Percentiles rank a stretch among this genome's conserved stretches.
These are phyloP conservation scores for Brasilioporus rufonigricans DNA, from an alignment of 768 basidiomycete species.

Conservation along the genomic window DNA sequence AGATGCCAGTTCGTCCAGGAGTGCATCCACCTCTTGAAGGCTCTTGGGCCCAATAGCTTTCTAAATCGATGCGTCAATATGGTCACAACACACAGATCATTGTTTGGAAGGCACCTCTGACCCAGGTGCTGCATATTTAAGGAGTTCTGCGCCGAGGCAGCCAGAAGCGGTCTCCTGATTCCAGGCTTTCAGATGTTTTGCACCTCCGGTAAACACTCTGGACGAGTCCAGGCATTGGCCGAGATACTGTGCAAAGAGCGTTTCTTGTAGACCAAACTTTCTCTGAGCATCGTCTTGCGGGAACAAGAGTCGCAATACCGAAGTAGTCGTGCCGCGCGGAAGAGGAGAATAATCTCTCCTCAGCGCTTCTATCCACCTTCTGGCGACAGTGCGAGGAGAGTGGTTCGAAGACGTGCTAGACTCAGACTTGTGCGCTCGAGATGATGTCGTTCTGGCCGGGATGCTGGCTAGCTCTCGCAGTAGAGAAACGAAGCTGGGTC, in stretches of 20 bases:
- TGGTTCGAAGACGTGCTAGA: slow-evolving; percentile 8
- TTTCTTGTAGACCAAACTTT: slow-evolving; percentile 73
- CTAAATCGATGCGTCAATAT: slow-evolving; percentile 16
- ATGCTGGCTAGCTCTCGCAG: slow-evolving; percentile 43
- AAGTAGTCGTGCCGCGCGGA: slow-evolving; percentile 51
- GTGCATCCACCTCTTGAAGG: slow-evolving; percentile 51
- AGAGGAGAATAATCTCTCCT: slow-evolving; percentile 45
- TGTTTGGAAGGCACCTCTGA: slow-evolving; percentile 27
- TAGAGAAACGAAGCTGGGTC: slow-evolving; percentile 47
- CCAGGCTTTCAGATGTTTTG: slow-evolving; percentile 37
- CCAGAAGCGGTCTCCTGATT: slow-evolving; percentile 46
- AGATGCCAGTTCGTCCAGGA: slow-evolving; percentile 75
- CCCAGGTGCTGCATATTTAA: slow-evolving; percentile 38
- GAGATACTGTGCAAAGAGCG: slow-evolving; percentile 51
- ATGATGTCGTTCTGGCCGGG: slow-evolving; percentile 19
- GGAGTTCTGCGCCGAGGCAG: slow-evolving; percentile 70
- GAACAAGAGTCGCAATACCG: slow-evolving; percentile 75
- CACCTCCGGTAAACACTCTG: slow-evolving; percentile 24
- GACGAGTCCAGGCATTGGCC: slow-evolving; percentile 46
- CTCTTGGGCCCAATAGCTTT: slow-evolving; percentile 32
- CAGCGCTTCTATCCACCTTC: slow-evolving; percentile 45
- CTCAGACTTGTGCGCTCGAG: slow-evolving; percentile 8
- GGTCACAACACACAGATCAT: neutral
- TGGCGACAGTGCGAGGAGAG: slow-evolving; percentile 42
- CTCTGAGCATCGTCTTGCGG: slow-evolving; percentile 75